phyloP scores from a whole-genome alignment of 2,329 filamentous ascomycete genomes.

The Penicillium sclerotiorum region DNA sequence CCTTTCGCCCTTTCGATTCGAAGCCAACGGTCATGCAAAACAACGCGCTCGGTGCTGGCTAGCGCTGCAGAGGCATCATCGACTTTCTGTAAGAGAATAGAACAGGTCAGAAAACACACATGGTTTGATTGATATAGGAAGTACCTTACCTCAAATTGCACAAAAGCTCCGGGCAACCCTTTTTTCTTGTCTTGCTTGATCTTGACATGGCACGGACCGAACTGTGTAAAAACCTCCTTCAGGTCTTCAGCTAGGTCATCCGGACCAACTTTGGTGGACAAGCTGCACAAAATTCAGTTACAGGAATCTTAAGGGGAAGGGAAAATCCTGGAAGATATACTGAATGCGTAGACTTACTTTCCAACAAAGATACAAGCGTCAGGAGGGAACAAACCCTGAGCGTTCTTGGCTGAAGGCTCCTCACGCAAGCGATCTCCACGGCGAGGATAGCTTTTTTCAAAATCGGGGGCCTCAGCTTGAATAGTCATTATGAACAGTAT shows the following conservation, averaged over 20 bases:
- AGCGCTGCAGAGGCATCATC: slow-evolving; percentile 32
- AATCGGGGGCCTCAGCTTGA: background rate
- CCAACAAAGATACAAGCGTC: slow-evolving; percentile 43
- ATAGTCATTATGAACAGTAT: slow-evolving; percentile 8
- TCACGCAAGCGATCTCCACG: slow-evolving; percentile 33
- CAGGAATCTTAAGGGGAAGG: background rate
- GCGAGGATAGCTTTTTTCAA: slow-evolving; percentile 10
- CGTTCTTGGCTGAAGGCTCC: slow-evolving; percentile 33
- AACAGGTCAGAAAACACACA: background rate
- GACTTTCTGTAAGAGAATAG: slow-evolving; percentile 21
- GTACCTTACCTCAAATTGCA: slow-evolving; percentile 41
- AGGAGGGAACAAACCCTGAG: slow-evolving; percentile 41
- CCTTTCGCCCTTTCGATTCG: slow-evolving; percentile 24
- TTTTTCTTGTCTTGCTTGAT: slow-evolving; percentile 37
- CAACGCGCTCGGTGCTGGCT: slow-evolving; percentile 4
- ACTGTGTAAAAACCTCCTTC: slow-evolving; percentile 32
- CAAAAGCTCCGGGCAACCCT: slow-evolving; percentile 38
- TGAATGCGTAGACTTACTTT: slow-evolving; percentile 33
- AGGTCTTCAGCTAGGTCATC: slow-evolving; percentile 34
- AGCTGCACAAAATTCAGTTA: slow-evolving; percentile 19
- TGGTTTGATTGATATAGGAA: background rate
- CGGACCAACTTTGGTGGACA: slow-evolving; percentile 26
- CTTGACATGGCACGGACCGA: slow-evolving; percentile 40
- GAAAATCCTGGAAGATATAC: too few relatives aligned
- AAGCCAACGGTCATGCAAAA: slow-evolving; percentile 21